Evolutionary conservation across 2,329 filamentous ascomycete species (phyloP), one percentile per base, ranked within the genome.

Genomic region (Aspergillus eucalypticola): DNA sequence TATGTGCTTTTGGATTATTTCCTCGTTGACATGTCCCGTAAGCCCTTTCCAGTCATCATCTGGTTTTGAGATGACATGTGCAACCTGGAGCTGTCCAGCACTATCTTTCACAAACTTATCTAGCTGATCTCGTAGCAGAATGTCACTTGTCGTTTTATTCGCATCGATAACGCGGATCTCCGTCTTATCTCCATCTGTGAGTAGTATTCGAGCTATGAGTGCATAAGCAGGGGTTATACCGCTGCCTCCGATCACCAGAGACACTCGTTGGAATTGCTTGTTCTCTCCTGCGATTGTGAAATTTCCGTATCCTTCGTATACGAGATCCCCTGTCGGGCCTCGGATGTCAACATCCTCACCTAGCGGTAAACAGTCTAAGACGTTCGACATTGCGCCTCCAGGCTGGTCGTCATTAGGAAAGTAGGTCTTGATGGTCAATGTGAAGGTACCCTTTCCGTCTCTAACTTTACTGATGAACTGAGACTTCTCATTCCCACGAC

Each of bases 201-300:
- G 63, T 15, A 82, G 61, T 5, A 83, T 77, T 1, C 78, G 75
- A 1, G 76, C 77, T 25, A 84, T 76, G 2, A 85, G 73, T 3
- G 81, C 75, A 63, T 82, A 85, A 0, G 81, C 82, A 0, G 82
- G 82, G 0, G 82, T 85, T 11, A 85, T 76, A 0, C 82, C 82
- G 0, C 77, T 79, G 0, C 83, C 82, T 0, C 82, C 82, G 0
- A 84, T 75, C 1, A 85, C 75, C 8, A 85, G 76, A 0, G 76
- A 78, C 19, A 85, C 75, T 11, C 75, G 76, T 19, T 71, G 70
- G 65, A 84, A 84, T 3, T 62, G 70, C 23, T 71, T 69, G 23
- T 77, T 64, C 27, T 78, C 73, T 27, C 73, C 73, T 17, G 79
- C 76, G 55, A 85, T 79, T 23, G 65, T 63, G 69, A 85, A 84